Percentiles rank a stretch among this genome's conserved stretches.
Evolutionary conservation across 139 green algal species (phyloP).

Genomic region (Nannochloris sp.): DNA sequence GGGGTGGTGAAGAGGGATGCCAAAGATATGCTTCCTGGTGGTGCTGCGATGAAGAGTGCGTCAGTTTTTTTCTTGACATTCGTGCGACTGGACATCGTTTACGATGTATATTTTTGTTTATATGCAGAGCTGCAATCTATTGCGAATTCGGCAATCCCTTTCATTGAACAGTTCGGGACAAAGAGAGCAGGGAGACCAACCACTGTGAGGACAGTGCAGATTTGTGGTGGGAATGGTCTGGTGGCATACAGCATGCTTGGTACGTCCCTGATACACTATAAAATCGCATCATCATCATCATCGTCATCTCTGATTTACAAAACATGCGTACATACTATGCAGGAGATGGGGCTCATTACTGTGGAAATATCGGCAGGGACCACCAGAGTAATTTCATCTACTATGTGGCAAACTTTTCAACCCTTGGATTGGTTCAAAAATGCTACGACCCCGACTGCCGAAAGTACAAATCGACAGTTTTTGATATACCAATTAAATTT

Average conservation of each 20-base stretch:
- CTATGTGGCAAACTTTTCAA: constrained; percentile 50
- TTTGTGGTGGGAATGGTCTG: constrained; percentile 44
- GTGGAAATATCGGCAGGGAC: constrained; percentile 43
- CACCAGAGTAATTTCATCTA: constrained; percentile 65
- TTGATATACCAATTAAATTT: constrained; percentile 12
- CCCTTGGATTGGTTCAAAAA: constrained; percentile 52
- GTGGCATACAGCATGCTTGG: constrained; percentile 65
- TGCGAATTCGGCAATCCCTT: constrained; percentile 36
- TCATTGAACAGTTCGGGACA: constrained; percentile 42
- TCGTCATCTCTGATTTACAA: too few species aligned
- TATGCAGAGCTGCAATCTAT: constrained; percentile 23
- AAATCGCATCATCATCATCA: background rate
- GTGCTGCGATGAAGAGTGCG: constrained; percentile 1
- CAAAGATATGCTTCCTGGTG: background rate
- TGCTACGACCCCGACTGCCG: constrained; percentile 71
- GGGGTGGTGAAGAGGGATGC: too few species aligned
- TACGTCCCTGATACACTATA: constrained; percentile 1
- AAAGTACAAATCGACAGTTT: constrained; percentile 29
- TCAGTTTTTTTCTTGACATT: background rate
- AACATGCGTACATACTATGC: background rate
- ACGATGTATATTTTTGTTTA: background rate
- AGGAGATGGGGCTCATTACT: constrained; percentile 66
- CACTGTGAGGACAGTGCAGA: constrained; percentile 55
- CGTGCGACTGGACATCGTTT: background rate
- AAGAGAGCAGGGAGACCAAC: constrained; percentile 29